Base-by-base conservation (phyloP, 2,329 filamentous ascomycete species). In the Teratosphaeria nubilosa region DNA sequence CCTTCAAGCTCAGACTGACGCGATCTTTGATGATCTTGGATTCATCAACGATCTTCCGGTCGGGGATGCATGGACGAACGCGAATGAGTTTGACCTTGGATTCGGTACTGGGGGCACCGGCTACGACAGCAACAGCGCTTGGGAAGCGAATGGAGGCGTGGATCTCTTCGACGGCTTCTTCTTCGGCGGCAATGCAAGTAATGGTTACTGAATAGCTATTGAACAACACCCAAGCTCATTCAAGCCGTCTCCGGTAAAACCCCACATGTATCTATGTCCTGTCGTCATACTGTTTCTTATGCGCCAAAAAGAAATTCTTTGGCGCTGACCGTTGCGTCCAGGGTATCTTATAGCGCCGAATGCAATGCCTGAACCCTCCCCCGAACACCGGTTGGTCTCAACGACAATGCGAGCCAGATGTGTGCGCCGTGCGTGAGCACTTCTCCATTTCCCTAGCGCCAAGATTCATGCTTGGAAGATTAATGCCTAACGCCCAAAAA, bases 91-190 rank as follows among this genome's bases (percentile, higher is more conserved):
- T 65, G 85, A 87, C 63, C 77, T 88, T 52, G 85, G 84, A 0
- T 85, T 78, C 41, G 68, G 69, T 13, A 68, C 64, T 5, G 67
- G 68, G 9, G 67, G 63, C 14, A 60, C 64, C 24, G 64, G 63
- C 14, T 63, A 62, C 53, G 66, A 64, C 54, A 56, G 62, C 41
- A 74, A 74, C 53, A 74, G 74, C 5, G 76, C 84, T 68, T 78
- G 83, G 65, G 83, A 86, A 64, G 85, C 64, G 13, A 65, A 63
- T 51, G 64, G 65, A 3, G 63, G 64, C 50, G 63, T 77, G 37
- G 77, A 80, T 68, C 60, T 79, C 13, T 88, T 90, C 71, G 86
- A 88, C 67, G 83, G 84, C 0, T 89, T 89, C 69, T 88, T 87
- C 74, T 87, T 88, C 69, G 85, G 85, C 0, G 20, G 41, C 41